Percentiles rank a stretch among this genome's conserved stretches.
phyloP scores from a whole-genome alignment of 805 yeast genomes.

The Hanseniaspora lindneri region DNA sequence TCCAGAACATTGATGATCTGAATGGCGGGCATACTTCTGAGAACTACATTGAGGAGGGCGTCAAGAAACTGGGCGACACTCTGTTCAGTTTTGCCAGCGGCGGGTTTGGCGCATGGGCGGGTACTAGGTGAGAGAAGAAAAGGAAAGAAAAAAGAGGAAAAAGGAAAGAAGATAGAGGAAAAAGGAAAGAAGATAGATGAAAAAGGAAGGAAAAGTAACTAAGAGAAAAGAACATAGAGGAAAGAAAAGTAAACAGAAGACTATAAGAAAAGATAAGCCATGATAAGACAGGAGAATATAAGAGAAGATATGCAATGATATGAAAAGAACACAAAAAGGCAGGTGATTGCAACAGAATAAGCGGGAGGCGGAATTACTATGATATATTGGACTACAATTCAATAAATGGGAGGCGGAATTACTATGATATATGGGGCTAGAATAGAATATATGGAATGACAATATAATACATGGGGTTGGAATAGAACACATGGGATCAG shows the following conservation, averaged over 20 bases:
- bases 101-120: constrained; percentile 29
- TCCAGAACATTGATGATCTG: constrained; percentile 59
- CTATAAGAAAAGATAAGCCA: background rate
- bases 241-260: too few relatives aligned
- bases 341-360: too few relatives aligned
- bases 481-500: too few relatives aligned
- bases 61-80: constrained; percentile 24
- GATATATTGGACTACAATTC: too few relatives aligned
- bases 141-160: background rate
- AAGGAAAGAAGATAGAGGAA: background rate
- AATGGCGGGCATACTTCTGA: constrained; percentile 20
- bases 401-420: too few relatives aligned
- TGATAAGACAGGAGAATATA: too few relatives aligned
- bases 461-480: too few relatives aligned
- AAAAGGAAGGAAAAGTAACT: background rate
- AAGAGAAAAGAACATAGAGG: background rate
- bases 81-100: constrained; percentile 28
- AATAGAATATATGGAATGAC: too few relatives aligned
- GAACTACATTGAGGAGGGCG: constrained; percentile 22
- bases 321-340: too few relatives aligned
- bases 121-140: constrained; percentile 22
- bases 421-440: too few relatives aligned
- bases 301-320: too few relatives aligned
- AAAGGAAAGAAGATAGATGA: constrained; percentile 17
- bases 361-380: too few relatives aligned